Conservation (phyloP, 2,329 filamentous ascomycete species). For the Arthroderma sp. region DNA sequence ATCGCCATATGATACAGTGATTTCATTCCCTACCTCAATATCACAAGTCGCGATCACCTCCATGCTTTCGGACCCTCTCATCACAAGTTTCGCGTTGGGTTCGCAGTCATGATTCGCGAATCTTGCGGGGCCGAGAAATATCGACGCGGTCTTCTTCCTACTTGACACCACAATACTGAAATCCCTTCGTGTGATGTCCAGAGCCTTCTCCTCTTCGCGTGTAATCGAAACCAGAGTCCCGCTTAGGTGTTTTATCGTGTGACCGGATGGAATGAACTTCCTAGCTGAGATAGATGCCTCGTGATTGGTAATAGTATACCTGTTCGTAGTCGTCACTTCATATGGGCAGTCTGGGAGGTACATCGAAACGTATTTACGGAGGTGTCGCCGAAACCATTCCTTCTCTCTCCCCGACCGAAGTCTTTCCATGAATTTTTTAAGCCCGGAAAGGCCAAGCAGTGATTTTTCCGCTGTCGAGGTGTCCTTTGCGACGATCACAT, state of each 20-base stretch:
- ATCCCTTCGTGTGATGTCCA: slow-evolving; percentile 73
- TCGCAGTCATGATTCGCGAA: slow-evolving; percentile 97
- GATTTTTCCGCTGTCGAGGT: slow-evolving; percentile 55
- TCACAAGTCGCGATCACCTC: slow-evolving; percentile 73
- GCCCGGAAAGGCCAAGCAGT: slow-evolving; percentile 57
- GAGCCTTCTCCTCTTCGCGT: slow-evolving; percentile 71
- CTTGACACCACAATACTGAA: slow-evolving; percentile 96
- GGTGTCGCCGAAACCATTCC: slow-evolving; percentile 71
- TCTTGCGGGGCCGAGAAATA: slow-evolving; percentile 88
- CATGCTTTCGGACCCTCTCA: slow-evolving; percentile 72
- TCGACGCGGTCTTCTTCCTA: slow-evolving; percentile 73
- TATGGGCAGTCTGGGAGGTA: slow-evolving; percentile 90
- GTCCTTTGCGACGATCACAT: slow-evolving; percentile 65
- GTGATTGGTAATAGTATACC: slow-evolving; percentile 81
- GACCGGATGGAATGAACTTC: slow-evolving; percentile 62
- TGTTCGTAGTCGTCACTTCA: slow-evolving; percentile 85
- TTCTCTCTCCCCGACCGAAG: slow-evolving; percentile 66
- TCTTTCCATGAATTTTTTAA: slow-evolving; percentile 55
- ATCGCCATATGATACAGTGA: slow-evolving; percentile 90
- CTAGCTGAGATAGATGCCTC: slow-evolving; percentile 81
- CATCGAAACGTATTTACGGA: slow-evolving; percentile 82
- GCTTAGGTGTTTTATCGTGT: slow-evolving; percentile 78
- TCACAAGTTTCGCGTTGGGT: slow-evolving; percentile 79
- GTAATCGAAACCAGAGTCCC: slow-evolving; percentile 90
- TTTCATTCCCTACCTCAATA: slow-evolving; percentile 81